phyloP scores from a whole-genome alignment of 2,329 filamentous ascomycete species.

The Aspergillus niger region DNA sequence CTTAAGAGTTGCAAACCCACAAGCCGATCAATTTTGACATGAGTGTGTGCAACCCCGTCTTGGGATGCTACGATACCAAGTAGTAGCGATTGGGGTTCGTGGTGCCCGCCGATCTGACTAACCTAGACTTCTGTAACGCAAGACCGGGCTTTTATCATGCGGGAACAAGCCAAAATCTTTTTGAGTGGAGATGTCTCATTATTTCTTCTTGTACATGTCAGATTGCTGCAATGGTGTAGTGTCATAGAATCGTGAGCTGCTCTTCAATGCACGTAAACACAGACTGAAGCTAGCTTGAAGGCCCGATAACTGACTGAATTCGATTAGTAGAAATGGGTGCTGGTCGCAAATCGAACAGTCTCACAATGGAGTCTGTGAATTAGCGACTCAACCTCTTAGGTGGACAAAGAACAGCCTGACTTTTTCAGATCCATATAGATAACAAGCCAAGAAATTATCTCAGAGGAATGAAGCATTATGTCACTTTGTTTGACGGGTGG shows the following conservation, averaged over 20 bases:
- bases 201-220: no score
- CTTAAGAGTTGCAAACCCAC: neutral
- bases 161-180: neutral
- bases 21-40: neutral
- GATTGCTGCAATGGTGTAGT: no score
- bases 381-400: neutral
- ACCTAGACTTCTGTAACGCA: neutral
- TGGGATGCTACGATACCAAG: neutral
- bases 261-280: neutral
- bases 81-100: neutral
- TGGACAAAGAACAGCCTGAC: neutral
- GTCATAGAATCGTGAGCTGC: neutral
- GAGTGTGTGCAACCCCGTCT: neutral
- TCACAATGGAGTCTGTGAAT: neutral
- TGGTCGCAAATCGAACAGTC: neutral
- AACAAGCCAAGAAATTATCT: neutral
- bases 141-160: neutral
- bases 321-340: neutral
- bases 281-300: neutral
- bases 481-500: neutral
- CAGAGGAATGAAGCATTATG: neutral
- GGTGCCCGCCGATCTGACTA: neutral
- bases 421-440: neutral
- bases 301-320: neutral
- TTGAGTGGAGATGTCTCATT: neutral